Conservation (phyloP, 805 yeast genomes). For the Candida xiaguanensis region DNA sequence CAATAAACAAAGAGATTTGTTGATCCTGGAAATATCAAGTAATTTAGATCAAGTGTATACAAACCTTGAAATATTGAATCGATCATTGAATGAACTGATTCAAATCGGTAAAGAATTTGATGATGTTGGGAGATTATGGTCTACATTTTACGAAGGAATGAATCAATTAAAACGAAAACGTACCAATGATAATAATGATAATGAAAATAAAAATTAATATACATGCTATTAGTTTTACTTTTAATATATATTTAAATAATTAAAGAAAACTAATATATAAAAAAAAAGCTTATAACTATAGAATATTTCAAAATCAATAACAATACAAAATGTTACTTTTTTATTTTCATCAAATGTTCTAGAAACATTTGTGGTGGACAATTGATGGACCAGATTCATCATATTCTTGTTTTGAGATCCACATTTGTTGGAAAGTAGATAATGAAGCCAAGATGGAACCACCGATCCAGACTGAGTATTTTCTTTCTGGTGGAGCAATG, state of each 20-base stretch:
- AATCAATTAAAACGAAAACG: constrained; percentile 10
- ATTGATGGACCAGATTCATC: constrained; percentile 99
- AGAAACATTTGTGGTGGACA: constrained; percentile 94
- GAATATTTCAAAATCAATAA: neutral
- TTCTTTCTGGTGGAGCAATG: constrained; percentile 99
- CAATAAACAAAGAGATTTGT: constrained; percentile 55
- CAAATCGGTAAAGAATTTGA: constrained; percentile 78
- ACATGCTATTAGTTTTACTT: neutral
- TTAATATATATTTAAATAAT: constrained; percentile 4
- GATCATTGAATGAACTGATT: constrained; percentile 62
- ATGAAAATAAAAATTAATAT: neutral
- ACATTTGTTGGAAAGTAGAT: constrained; percentile 99
- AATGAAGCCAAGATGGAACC: constrained; percentile 98
- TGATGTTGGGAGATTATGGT: constrained; percentile 68
- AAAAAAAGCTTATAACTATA: constrained; percentile 1
- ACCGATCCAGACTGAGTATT: constrained; percentile 99
- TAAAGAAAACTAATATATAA: constrained; percentile 4
- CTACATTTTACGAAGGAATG: constrained; percentile 56
- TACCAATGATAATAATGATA: neutral
- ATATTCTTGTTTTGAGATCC: constrained; percentile 99
- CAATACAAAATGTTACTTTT: constrained; percentile 1
- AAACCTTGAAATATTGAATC: constrained; percentile 61
- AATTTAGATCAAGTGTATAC: constrained; percentile 63
- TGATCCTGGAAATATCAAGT: constrained; percentile 53
- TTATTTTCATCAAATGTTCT: constrained; percentile 23